Conservation (phyloP, 805 yeast genomes). For the Lipomyces yamadae region DNA sequence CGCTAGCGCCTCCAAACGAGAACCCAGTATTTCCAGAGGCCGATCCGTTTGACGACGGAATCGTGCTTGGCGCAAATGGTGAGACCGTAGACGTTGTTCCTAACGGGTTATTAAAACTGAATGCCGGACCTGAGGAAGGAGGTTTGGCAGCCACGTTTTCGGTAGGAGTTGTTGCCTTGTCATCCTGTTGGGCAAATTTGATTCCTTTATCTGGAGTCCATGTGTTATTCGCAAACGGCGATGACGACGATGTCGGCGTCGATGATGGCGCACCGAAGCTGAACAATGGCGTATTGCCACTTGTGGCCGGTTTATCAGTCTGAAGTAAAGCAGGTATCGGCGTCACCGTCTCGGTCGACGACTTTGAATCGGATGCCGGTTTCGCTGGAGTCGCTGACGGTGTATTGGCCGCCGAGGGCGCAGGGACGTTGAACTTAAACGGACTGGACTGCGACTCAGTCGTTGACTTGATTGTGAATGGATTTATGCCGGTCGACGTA, state of each 20-base stretch:
- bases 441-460: conserved; percentile 9
- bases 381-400: not conserved
- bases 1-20: conserved; percentile 37
- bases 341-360: conserved; percentile 4
- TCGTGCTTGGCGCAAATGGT: not conserved
- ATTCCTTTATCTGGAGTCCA: conserved; percentile 46
- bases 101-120: conserved; percentile 21
- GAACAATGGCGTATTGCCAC: conserved; percentile 27
- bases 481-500: conserved; percentile 9
- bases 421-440: conserved; percentile 33
- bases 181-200: conserved; percentile 39
- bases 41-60: not conserved
- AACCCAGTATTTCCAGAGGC: conserved; percentile 39
- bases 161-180: not conserved
- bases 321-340: conserved; percentile 18
- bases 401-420: conserved; percentile 13
- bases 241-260: not conserved
- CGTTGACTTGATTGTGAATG: not conserved
- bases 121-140: not conserved
- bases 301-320: conserved; percentile 9
- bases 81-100: conserved; percentile 5
- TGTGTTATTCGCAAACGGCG: conserved; percentile 31
- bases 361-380: not conserved
- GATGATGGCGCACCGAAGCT: not conserved
- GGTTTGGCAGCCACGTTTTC: conserved; percentile 17